A percentile compares a stretch with the other conserved stretches of the same genome.
Conservation (phyloP, 352 stramenopile genomes). For the Pythium periplocum region DNA sequence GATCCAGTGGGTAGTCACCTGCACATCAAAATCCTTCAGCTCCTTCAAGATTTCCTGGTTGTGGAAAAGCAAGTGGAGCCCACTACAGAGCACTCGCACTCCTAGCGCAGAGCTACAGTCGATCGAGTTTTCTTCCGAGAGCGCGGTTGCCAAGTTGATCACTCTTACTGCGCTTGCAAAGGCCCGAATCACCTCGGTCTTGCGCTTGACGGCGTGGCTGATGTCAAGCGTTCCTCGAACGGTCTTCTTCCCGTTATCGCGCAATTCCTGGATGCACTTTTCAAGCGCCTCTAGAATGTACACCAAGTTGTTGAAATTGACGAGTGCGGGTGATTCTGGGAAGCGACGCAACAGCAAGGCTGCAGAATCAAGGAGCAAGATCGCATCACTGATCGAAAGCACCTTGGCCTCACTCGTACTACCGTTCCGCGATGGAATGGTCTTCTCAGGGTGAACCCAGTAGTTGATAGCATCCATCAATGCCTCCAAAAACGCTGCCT, state of each 20-base stretch:
- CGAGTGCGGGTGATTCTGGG: constrained; percentile 56
- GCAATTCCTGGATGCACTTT: constrained; percentile 73
- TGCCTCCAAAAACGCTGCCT: constrained; percentile 61
- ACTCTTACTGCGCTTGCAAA: constrained; percentile 72
- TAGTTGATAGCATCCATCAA: constrained; percentile 72
- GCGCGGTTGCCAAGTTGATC: constrained; percentile 65
- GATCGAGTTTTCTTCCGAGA: constrained; percentile 75
- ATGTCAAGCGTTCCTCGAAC: constrained; percentile 37
- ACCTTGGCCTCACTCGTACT: constrained; percentile 47
- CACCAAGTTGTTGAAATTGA: constrained; percentile 54
- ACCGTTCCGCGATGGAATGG: constrained; percentile 35
- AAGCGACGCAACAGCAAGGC: constrained; percentile 69
- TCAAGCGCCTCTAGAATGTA: constrained; percentile 74
- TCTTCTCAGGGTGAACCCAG: constrained; percentile 64
- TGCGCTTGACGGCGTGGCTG: constrained; percentile 51
- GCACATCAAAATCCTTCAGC: constrained; percentile 55
- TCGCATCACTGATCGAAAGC: constrained; percentile 61
- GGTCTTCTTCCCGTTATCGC: constrained; percentile 35
- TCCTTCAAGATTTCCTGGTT: constrained; percentile 52
- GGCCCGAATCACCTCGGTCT: constrained; percentile 52
- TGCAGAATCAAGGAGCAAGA: constrained; percentile 68
- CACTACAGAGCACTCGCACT: constrained; percentile 67
- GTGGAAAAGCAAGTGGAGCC: constrained; percentile 69
- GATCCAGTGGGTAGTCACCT: constrained; percentile 72
- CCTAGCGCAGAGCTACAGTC: constrained; percentile 69